A percentile compares a stretch with the other conserved stretches of the same genome.
phyloP scores from a whole-genome alignment of 768 basidiomycete genomes.

The Mycena kentingensis region DNA sequence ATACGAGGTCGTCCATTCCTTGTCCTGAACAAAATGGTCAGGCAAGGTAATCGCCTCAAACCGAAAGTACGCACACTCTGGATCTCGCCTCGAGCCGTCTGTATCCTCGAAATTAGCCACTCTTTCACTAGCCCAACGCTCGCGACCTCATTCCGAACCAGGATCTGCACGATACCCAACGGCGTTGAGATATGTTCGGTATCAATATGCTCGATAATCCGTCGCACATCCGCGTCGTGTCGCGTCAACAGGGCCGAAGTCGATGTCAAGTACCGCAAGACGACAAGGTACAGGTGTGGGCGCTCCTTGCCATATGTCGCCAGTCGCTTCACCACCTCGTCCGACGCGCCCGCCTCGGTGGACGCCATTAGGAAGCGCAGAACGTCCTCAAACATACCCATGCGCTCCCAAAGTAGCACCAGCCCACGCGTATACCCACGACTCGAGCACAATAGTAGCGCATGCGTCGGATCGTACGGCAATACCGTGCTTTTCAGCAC shows the following conservation, averaged over 20 bases:
- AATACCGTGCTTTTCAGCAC: constrained; percentile 61
- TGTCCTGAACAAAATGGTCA: constrained; percentile 58
- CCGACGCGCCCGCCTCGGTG: constrained; percentile 38
- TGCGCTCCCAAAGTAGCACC: constrained; percentile 87
- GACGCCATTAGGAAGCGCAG: constrained; percentile 90
- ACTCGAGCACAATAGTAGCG: constrained; percentile 91
- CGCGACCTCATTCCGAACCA: constrained; percentile 86
- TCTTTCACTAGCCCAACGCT: constrained; percentile 91
- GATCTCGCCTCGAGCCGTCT: constrained; percentile 71
- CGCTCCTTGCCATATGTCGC: constrained; percentile 69
- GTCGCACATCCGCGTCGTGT: constrained; percentile 71
- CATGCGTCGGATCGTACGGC: constrained; percentile 89
- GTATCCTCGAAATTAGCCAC: constrained; percentile 83
- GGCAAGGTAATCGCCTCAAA: background rate
- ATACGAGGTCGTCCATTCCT: constrained; percentile 85
- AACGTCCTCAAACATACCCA: constrained; percentile 97
- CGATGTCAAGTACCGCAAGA: constrained; percentile 86
- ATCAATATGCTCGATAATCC: constrained; percentile 77
- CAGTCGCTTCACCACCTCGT: constrained; percentile 72
- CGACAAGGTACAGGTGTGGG: constrained; percentile 82
- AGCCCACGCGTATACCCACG: constrained; percentile 80
- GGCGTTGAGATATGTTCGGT: constrained; percentile 83
- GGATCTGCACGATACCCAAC: constrained; percentile 83
- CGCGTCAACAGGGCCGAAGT: constrained; percentile 69
- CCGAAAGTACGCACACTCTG: constrained; percentile 61